Conservation (phyloP, 441 rosid genomes). For the Populus hybrid region DNA sequence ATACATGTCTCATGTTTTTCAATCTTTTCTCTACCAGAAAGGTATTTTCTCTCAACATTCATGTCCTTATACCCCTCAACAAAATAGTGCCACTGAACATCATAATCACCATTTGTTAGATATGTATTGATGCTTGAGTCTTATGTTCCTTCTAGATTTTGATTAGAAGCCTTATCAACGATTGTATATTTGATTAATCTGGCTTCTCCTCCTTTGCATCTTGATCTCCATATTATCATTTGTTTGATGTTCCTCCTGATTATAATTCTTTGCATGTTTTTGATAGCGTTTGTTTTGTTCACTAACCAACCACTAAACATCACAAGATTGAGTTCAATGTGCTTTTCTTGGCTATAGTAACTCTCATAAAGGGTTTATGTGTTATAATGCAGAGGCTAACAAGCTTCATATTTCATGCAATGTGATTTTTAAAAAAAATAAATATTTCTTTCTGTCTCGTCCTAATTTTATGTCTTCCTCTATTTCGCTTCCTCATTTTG, state of each 20-base stretch:
- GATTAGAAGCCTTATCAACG: background rate
- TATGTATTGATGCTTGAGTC: background rate
- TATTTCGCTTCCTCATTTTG: background rate
- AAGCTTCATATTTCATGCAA: background rate
- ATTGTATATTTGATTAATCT: conserved; percentile 2
- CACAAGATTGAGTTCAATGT: background rate
- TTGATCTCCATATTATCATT: background rate
- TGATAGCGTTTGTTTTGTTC: background rate
- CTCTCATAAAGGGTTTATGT: background rate
- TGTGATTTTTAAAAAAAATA: background rate
- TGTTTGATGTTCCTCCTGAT: background rate
- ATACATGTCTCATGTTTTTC: conserved; percentile 2
- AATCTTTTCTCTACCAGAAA: background rate
- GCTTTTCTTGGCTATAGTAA: background rate
- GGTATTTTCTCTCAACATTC: background rate
- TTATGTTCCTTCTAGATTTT: background rate
- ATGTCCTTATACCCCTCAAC: background rate
- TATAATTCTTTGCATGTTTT: background rate
- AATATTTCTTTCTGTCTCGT: background rate
- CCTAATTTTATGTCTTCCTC: background rate
- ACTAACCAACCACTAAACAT: background rate
- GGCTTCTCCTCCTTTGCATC: background rate
- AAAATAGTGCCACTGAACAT: background rate
- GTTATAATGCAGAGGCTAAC: conserved; percentile 1
- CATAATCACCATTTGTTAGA: background rate